phyloP scores from a whole-genome alignment of 148 eudicot genomes.

The Amaranthus hypochondriacus region DNA sequence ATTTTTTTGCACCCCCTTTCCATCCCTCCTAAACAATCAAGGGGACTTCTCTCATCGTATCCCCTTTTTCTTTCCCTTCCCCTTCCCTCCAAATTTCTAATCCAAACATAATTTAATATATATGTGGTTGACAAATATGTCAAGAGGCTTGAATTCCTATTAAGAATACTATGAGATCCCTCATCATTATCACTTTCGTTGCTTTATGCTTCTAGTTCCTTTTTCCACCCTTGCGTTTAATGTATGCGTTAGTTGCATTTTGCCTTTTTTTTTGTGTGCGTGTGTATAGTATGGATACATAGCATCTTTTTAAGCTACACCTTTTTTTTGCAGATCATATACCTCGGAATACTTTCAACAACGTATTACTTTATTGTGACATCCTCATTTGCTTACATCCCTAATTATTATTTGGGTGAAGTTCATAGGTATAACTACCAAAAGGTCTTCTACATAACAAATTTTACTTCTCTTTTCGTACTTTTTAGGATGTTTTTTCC shows the following conservation, averaged over 20 bases:
- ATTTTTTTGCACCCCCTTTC: no score
- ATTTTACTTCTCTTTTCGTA: conserved; percentile 8
- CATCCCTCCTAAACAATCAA: no score
- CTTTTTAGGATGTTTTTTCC: conserved; percentile 4
- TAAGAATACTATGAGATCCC: neutral
- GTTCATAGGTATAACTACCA: conserved; percentile 61
- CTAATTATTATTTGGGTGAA: conserved; percentile 76
- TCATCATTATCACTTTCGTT: neutral
- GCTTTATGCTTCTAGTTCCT: neutral
- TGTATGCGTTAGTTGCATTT: neutral
- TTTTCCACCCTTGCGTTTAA: neutral
- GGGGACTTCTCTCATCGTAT: neutral
- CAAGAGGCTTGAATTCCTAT: neutral
- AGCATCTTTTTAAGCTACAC: conserved; percentile 1
- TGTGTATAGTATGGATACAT: neutral
- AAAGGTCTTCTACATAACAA: neutral
- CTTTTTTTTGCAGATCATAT: conserved; percentile 59
- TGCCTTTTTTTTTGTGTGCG: neutral
- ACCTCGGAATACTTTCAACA: conserved; percentile 65
- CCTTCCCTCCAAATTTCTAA: neutral
- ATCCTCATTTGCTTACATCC: conserved; percentile 78
- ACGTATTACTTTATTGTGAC: conserved; percentile 67
- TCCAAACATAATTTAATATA: no score
- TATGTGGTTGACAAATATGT: neutral
- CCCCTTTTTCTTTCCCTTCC: neutral